A percentile compares a stretch with the other conserved stretches of the same genome.
These are phyloP conservation scores for Bimuria novae-zelandiae DNA, from an alignment of 2,329 filamentous ascomycete species.

Conservation along the genomic window DNA sequence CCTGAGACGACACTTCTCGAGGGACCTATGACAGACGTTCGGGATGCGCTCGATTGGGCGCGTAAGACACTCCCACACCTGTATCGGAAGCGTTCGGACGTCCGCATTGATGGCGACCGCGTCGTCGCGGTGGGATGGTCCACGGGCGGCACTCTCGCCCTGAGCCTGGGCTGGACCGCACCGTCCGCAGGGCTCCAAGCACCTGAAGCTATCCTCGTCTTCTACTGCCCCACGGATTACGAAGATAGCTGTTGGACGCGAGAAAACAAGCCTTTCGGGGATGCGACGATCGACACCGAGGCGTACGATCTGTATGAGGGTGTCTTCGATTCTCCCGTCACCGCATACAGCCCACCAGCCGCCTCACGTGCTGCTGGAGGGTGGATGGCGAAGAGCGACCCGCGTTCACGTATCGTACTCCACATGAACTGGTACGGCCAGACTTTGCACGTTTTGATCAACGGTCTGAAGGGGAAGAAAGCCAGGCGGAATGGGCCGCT, in stretches of 20 bases:
- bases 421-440: constrained; percentile 52
- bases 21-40: constrained; percentile 54
- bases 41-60: constrained; percentile 52
- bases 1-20: constrained; percentile 53
- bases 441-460: constrained; percentile 44
- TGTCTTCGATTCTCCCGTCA: constrained; percentile 11
- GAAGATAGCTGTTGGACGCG: constrained; percentile 20
- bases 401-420: constrained; percentile 46
- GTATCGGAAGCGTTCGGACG: background rate
- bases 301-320: constrained; percentile 10
- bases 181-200: constrained; percentile 33
- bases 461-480: constrained; percentile 10
- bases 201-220: constrained; percentile 51
- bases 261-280: background rate
- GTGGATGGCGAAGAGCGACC: constrained; percentile 12
- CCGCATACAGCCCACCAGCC: constrained; percentile 10
- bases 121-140: constrained; percentile 57
- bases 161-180: constrained; percentile 50
- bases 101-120: background rate
- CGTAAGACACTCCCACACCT: constrained; percentile 36
- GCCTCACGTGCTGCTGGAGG: background rate
- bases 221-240: constrained; percentile 53
- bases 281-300: background rate
- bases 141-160: constrained; percentile 53
- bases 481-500: too few relatives aligned